These are phyloP conservation scores for Fusarium sterilihyphosum DNA, from an alignment of 2,329 filamentous ascomycete species.

Conservation along the genomic window DNA sequence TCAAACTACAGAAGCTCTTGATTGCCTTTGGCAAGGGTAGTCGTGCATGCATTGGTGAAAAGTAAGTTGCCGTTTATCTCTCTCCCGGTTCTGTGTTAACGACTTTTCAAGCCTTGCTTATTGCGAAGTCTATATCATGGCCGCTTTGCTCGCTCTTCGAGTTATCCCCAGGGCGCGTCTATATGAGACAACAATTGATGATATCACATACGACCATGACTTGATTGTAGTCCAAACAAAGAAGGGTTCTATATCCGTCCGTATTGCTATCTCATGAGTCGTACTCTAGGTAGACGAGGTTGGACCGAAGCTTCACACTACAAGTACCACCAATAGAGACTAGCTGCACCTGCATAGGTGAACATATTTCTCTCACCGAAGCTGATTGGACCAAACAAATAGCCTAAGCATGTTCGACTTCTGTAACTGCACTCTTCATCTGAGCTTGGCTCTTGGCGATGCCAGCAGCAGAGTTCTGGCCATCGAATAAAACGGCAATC, in stretches of 20 bases:
- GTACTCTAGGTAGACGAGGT: fast-evolving
- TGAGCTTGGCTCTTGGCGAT: constrained; percentile 33
- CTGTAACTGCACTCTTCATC: constrained; percentile 18
- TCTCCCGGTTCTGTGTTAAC: background rate
- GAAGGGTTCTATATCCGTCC: constrained; percentile 29
- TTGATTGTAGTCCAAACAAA: constrained; percentile 34
- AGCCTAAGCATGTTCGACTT: constrained; percentile 30
- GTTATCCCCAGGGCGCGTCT: constrained; percentile 26
- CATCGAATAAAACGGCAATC: constrained; percentile 40
- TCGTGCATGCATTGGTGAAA: constrained; percentile 37
- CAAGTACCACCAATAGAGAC: too few species aligned
- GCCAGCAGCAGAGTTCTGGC: constrained; percentile 33
- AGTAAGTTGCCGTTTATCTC: constrained; percentile 1
- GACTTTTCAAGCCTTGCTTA: constrained; percentile 17
- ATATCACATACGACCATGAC: constrained; percentile 37
- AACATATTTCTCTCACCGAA: background rate
- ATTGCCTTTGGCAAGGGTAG: constrained; percentile 35
- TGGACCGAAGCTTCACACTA: background rate
- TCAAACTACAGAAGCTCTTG: constrained; percentile 37
- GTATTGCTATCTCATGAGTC: constrained; percentile 9
- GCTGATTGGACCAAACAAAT: fast-evolving
- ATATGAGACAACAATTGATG: constrained; percentile 26
- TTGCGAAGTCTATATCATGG: constrained; percentile 35
- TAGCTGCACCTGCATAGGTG: fast-evolving
- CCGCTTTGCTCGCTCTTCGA: constrained; percentile 8